Conservation (phyloP, 176 grass and related monocot genomes). For the Oropetium thomaeum region DNA sequence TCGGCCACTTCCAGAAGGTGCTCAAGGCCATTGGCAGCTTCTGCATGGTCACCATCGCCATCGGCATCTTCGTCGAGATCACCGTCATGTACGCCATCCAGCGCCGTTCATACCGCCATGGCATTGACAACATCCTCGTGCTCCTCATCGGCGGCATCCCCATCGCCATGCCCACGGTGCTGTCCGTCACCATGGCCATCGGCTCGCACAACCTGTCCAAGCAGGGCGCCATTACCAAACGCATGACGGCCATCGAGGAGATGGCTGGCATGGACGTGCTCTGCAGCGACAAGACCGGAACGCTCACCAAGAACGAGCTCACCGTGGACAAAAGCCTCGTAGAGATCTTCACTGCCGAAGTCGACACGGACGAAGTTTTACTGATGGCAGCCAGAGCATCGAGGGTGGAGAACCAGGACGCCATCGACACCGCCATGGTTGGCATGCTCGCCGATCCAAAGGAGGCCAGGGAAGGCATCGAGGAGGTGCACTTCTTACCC, state of each 20-base stretch:
- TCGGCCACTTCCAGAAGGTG: conserved; percentile 96
- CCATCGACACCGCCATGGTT: conserved; percentile 85
- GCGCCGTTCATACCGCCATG: conserved; percentile 71
- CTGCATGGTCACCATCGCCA: conserved; percentile 66
- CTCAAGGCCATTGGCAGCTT: conserved; percentile 83
- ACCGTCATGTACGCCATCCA: conserved; percentile 86
- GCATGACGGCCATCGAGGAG: conserved; percentile 97
- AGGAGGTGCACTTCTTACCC: conserved; percentile 80
- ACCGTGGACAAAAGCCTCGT: conserved; percentile 55
- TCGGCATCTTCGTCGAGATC: conserved; percentile 58
- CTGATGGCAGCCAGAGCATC: conserved; percentile 67
- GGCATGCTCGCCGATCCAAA: conserved; percentile 71
- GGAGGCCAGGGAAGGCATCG: conserved; percentile 76
- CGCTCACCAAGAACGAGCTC: conserved; percentile 82
- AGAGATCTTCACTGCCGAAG: conserved; percentile 47
- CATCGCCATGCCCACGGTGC: conserved; percentile 92
- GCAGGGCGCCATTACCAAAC: conserved; percentile 91
- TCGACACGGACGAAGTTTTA: conserved; percentile 47
- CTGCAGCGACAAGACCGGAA: conserved; percentile 97
- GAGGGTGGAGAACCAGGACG: conserved; percentile 91
- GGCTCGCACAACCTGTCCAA: conserved; percentile 63
- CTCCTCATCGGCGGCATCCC: conserved; percentile 95
- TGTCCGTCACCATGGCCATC: conserved; percentile 95
- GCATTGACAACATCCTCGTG: conserved; percentile 91
- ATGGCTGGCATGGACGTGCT: conserved; percentile 92